Percentiles rank a stretch among this genome's conserved stretches.
phyloP scores from a whole-genome alignment of 495 filamentous ascomycete genomes.

The Lasiosphaeria hispida region DNA sequence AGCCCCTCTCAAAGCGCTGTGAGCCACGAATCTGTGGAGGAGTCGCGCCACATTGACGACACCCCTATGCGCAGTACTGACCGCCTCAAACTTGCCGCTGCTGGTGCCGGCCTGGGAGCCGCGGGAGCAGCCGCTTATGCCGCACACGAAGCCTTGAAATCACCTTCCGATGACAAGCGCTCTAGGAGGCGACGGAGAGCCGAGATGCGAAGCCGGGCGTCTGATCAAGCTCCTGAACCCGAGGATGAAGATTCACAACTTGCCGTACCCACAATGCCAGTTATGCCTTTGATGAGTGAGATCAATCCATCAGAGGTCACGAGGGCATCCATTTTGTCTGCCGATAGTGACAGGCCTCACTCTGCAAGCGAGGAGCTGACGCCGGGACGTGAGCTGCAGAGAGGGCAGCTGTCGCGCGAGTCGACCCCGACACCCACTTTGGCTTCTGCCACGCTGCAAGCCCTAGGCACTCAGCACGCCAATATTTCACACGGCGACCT shows the following conservation, averaged over 20 bases:
- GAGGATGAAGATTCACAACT: constrained; percentile 42
- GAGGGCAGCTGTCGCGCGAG: constrained; percentile 43
- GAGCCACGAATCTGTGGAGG: constrained; percentile 38
- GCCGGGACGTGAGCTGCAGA: constrained; percentile 55
- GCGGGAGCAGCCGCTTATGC: constrained; percentile 35
- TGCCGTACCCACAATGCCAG: constrained; percentile 50
- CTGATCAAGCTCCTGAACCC: constrained; percentile 29
- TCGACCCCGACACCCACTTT: constrained; percentile 44
- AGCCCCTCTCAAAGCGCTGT: constrained; percentile 42
- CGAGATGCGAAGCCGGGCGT: constrained; percentile 39
- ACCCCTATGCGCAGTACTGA: constrained; percentile 42
- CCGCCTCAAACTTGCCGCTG: constrained; percentile 37
- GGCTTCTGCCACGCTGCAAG: constrained; percentile 39
- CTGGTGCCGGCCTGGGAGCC: constrained; percentile 34
- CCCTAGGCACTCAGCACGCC: constrained; percentile 47
- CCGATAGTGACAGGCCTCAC: constrained; percentile 68
- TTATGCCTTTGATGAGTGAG: constrained; percentile 83
- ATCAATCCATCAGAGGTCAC: constrained; percentile 82
- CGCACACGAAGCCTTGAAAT: constrained; percentile 31
- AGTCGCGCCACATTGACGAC: constrained; percentile 36
- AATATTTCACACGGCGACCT: constrained; percentile 53
- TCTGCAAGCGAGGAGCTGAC: constrained; percentile 58
- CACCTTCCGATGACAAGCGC: constrained; percentile 46
- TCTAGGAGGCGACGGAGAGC: constrained; percentile 43
- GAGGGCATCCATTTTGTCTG: constrained; percentile 82